Evolutionary conservation across 1,284 basidiomycete genomes (phyloP), one percentile per base, ranked within the genome.

Genomic region (Thelephora terrestris): DNA sequence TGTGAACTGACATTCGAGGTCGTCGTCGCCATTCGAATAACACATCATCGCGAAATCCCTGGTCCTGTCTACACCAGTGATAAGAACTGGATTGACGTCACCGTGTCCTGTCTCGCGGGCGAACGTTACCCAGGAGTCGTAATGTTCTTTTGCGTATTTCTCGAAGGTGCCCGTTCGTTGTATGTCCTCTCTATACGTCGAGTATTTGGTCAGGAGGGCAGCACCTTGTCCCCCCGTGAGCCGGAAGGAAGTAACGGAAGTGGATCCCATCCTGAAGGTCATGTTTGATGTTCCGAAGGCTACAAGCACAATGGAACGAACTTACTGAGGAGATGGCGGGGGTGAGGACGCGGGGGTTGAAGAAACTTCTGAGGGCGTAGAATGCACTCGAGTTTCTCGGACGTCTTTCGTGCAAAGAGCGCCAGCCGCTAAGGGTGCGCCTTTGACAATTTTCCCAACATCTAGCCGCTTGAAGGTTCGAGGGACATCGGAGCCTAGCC

Each of bases 61-160:
- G 14, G 52, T 50, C 52, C 52, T 6, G 49, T 53, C 34, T 48
- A 48, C n/a, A n/a, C n/a, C n/a, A n/a, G n/a, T n/a, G n/a, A n/a
- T n/a, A n/a, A n/a, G n/a, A n/a, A n/a, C n/a, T 9, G 50, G 48
- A 17, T 47, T 36, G n/a, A 50, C n/a, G 7, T 50, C 25, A 23
- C n/a, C 46, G 36, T 53, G 36, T 9, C 43, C 51, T 12, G 43
- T 24, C 23, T 18, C 6, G 5, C 25, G 18, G 14, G 52, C 52
- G 35, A 53, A 53, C 6, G 21, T 7, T 17, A 48, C 16, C 52
- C 52, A 53, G 2, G 52, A 47, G 17, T 23, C 27, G 25, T 47
- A 47, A 42, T 53, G 32, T n/a, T 48, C 16, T 9, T 34, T 16
- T 16, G 50, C 47, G 32, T 53, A 53, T 23, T 32, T 29, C 24